phyloP scores from a whole-genome alignment of 208 protist species.

The Leishmania amazonensis region DNA sequence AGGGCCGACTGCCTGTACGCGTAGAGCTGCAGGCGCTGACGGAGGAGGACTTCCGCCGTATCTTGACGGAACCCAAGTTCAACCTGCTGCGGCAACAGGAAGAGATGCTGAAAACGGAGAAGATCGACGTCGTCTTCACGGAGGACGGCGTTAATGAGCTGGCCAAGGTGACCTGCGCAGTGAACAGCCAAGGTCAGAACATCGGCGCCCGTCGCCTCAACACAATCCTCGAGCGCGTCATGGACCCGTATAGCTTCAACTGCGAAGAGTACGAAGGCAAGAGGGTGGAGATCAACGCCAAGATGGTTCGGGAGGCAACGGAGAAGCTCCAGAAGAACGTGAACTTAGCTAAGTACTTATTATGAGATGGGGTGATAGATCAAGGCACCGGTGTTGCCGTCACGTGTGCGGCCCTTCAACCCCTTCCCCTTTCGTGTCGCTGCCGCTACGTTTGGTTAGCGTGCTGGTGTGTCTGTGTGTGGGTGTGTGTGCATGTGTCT shows the following conservation, averaged over 20 bases:
- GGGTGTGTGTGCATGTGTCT: background rate
- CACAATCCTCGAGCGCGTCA: conserved; percentile 95
- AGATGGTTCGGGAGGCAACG: conserved; percentile 69
- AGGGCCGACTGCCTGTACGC: conserved; percentile 97
- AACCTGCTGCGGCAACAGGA: conserved; percentile 95
- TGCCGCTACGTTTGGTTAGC: background rate
- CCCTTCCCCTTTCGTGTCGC: background rate
- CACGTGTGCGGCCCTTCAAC: background rate
- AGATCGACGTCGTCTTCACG: conserved; percentile 94
- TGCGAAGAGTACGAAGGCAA: conserved; percentile 84
- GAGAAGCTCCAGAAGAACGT: conserved; percentile 88
- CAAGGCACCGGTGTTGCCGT: background rate
- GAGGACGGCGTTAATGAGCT: conserved; percentile 93
- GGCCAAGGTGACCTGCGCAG: conserved; percentile 86
- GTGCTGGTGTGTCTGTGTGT: background rate
- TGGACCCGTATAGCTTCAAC: conserved; percentile 95
- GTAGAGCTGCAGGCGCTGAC: conserved; percentile 97
- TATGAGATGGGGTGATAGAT: conserved; percentile 36
- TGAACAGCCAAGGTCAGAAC: conserved; percentile 96
- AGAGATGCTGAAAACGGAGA: conserved; percentile 95
- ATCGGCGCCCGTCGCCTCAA: conserved; percentile 97
- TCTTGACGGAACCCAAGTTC: conserved; percentile 96
- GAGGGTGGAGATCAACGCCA: conserved; percentile 70
- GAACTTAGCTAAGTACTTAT: conserved; percentile 90
- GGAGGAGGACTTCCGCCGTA: conserved; percentile 95